A percentile compares a stretch with the other conserved stretches of the same genome.
These are phyloP conservation scores for Hydrangea macrophylla DNA, from an alignment of 148 eudicot genomes.

Conservation along the genomic window DNA sequence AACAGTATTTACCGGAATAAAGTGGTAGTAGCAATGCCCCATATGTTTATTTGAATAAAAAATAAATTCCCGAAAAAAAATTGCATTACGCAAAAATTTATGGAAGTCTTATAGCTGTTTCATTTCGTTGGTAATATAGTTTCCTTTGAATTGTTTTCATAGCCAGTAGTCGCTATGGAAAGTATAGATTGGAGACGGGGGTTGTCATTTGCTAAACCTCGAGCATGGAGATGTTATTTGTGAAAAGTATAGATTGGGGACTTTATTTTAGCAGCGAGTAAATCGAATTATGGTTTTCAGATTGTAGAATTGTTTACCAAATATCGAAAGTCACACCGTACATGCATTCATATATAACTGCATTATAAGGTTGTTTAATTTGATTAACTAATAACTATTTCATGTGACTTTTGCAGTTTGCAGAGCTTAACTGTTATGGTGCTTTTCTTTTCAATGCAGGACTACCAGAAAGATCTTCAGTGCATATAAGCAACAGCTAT, in stretches of 20 bases:
- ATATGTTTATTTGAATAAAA: neutral
- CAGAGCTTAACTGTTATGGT: neutral
- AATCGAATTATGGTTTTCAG: neutral
- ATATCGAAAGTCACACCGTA: neutral
- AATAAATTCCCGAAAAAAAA: too few relatives aligned
- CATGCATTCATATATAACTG: neutral
- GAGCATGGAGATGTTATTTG: neutral
- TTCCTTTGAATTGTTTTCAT: neutral
- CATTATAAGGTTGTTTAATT: neutral
- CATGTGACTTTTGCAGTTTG: neutral
- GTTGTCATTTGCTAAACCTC: too few relatives aligned
- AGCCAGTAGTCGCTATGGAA: neutral
- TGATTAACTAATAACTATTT: neutral
- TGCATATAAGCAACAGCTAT: neutral
- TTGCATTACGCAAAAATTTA: too few relatives aligned
- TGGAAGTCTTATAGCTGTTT: neutral
- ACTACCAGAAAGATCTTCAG: neutral
- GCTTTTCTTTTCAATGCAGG: conserved; percentile 4
- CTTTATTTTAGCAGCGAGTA: neutral
- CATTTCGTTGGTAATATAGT: neutral
- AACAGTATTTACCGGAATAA: neutral
- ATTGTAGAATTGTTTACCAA: too few relatives aligned
- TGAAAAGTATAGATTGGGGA: neutral
- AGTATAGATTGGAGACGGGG: too few relatives aligned
- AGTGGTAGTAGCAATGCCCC: neutral